Evolutionary conservation across 2,329 filamentous ascomycete genomes (phyloP).

Genomic region (Cladorrhinum sp.): DNA sequence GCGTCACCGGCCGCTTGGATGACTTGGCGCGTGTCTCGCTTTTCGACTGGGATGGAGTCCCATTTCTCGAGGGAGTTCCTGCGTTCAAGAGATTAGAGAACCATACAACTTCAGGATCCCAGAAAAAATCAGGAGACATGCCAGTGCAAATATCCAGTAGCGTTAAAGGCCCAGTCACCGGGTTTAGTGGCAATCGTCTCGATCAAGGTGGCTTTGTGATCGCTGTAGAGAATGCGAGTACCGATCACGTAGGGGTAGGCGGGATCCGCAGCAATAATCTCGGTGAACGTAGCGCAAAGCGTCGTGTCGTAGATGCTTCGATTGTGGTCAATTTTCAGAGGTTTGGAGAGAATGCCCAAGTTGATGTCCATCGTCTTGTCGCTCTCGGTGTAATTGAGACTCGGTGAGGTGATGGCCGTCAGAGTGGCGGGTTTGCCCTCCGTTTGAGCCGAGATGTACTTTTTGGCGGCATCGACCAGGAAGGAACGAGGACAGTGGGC

Average conservation of each 20-base stretch:
- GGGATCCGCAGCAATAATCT: constrained; percentile 31
- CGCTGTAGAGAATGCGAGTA: constrained; percentile 33
- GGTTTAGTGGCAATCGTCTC: constrained; percentile 24
- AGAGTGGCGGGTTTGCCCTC: constrained; percentile 14
- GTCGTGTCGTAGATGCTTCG: constrained; percentile 7
- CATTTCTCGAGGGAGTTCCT: constrained; percentile 22
- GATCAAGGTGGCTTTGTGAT: constrained; percentile 25
- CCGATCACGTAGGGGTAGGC: constrained; percentile 37
- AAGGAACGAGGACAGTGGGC: constrained; percentile 16
- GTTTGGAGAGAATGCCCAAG: constrained; percentile 11
- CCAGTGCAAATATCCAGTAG: constrained; percentile 22
- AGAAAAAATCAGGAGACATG: too few relatives aligned
- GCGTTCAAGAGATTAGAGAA: constrained; percentile 1
- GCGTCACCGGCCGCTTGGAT: constrained; percentile 27
- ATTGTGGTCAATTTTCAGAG: constrained; percentile 4
- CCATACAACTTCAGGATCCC: too few relatives aligned
- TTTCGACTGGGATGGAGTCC: constrained; percentile 22
- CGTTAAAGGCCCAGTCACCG: constrained; percentile 32
- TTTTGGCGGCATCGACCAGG: constrained; percentile 15
- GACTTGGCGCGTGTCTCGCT: constrained; percentile 19
- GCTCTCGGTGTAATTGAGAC: constrained; percentile 25
- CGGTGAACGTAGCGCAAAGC: constrained; percentile 20
- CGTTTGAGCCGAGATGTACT: constrained; percentile 20
- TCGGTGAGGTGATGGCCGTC: constrained; percentile 14
- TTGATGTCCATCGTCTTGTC: constrained; percentile 17